A percentile compares a stretch with the other conserved stretches of the same genome.
Evolutionary conservation across 2,329 filamentous ascomycete genomes (phyloP).

Genomic region (Aspergillus jensenii): DNA sequence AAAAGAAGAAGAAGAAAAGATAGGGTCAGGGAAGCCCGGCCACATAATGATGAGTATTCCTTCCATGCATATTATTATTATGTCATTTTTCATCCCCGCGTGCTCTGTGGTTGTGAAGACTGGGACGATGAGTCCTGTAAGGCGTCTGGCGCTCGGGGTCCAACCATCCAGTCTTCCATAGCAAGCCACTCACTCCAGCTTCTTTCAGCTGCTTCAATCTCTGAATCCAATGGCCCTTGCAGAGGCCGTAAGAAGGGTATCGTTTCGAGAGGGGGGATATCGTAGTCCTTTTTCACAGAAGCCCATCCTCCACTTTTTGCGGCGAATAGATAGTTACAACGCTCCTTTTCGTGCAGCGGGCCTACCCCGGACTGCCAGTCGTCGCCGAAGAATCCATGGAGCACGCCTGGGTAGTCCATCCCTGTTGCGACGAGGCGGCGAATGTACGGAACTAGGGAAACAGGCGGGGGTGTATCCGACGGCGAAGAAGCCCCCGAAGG

Average conservation of each 20-base stretch:
- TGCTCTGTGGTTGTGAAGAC: slow-evolving; percentile 32
- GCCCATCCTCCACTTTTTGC: slow-evolving; percentile 92
- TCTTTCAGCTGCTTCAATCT: slow-evolving; percentile 78
- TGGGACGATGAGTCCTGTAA: slow-evolving; percentile 40
- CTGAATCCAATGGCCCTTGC: slow-evolving; percentile 71
- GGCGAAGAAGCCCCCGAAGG: slow-evolving; percentile 36
- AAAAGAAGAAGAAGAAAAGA: neutral
- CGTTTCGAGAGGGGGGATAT: slow-evolving; percentile 78
- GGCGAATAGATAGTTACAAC: slow-evolving; percentile 91
- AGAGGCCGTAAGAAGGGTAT: slow-evolving; percentile 85
- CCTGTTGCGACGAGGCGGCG: slow-evolving; percentile 87
- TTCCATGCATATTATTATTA: neutral
- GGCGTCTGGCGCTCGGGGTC: slow-evolving; percentile 66
- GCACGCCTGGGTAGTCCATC: slow-evolving; percentile 80
- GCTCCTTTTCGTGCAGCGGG: slow-evolving; percentile 80
- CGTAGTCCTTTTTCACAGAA: slow-evolving; percentile 85
- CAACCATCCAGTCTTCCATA: slow-evolving; percentile 99
- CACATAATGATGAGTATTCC: neutral
- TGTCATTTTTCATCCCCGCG: slow-evolving; percentile 22
- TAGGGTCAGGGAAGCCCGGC: neutral
- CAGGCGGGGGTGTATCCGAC: slow-evolving; percentile 40
- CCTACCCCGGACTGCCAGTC: slow-evolving; percentile 82
- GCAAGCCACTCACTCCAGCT: slow-evolving; percentile 93
- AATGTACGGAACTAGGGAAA: slow-evolving; percentile 84
- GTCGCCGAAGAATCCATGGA: slow-evolving; percentile 96